These are phyloP conservation scores for Aspergillus sp. DNA, from an alignment of 2,329 filamentous ascomycete genomes.

Conservation along the genomic window DNA sequence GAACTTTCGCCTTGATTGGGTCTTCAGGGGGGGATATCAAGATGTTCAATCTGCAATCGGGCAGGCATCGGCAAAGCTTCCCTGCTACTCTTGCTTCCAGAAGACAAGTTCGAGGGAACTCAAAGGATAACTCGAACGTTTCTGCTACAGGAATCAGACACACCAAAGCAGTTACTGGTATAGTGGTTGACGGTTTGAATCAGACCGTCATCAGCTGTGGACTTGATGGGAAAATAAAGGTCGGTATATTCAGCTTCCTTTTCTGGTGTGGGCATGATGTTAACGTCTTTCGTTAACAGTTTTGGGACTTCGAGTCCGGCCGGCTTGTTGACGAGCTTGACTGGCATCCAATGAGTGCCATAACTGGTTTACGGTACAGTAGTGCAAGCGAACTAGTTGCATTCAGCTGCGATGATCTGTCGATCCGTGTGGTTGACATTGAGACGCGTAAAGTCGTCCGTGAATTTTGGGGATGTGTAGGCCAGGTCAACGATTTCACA, in stretches of 20 bases:
- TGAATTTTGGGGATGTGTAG: slow-evolving; percentile 79
- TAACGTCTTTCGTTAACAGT: slow-evolving; percentile 37
- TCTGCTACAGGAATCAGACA: slow-evolving; percentile 50
- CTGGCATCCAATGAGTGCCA: slow-evolving; percentile 70
- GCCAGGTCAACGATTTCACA: slow-evolving; percentile 68
- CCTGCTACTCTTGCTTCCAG: slow-evolving; percentile 54
- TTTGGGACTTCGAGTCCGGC: slow-evolving; percentile 92
- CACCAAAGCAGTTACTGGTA: slow-evolving; percentile 72
- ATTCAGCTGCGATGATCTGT: slow-evolving; percentile 80
- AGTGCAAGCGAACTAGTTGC: slow-evolving; percentile 77
- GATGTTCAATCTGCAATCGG: slow-evolving; percentile 96
- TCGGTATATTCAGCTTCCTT: slow-evolving; percentile 14
- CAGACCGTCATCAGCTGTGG: slow-evolving; percentile 78
- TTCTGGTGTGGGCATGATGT: neutral
- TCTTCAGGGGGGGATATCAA: slow-evolving; percentile 78
- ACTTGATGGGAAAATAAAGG: slow-evolving; percentile 82
- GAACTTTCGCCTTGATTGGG: slow-evolving; percentile 86
- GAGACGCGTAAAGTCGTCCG: slow-evolving; percentile 85
- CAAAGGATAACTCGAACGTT: slow-evolving; percentile 28
- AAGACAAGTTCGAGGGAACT: slow-evolving; percentile 57
- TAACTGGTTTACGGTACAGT: slow-evolving; percentile 74
- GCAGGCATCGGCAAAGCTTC: slow-evolving; percentile 78
- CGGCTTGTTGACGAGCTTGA: slow-evolving; percentile 72
- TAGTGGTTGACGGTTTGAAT: slow-evolving; percentile 85
- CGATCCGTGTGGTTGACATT: slow-evolving; percentile 81